Evolutionary conservation across 176 grass and related monocot genomes (phyloP).

Genomic region (Chloris gayana): DNA sequence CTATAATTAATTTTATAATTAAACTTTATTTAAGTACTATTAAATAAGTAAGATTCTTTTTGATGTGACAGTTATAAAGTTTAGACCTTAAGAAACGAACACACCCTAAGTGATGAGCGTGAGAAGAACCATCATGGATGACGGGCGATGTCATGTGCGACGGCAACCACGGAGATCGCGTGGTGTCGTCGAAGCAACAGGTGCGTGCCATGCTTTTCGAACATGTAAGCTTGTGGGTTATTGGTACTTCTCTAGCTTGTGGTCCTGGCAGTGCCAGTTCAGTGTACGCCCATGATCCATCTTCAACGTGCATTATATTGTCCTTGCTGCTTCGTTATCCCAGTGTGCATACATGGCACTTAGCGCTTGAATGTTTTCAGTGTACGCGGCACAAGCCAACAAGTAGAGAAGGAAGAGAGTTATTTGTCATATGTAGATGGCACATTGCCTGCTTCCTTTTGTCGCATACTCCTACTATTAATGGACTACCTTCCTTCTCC

Average conservation of each 20-base stretch:
- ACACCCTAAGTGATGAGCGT: too few relatives aligned
- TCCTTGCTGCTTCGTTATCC: not conserved
- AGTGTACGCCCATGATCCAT: slow-evolving; percentile 27
- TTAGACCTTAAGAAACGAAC: too few relatives aligned
- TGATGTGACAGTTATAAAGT: too few relatives aligned
- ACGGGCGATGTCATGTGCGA: slow-evolving; percentile 32
- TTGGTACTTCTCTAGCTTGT: slow-evolving; percentile 1
- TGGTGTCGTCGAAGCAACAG: slow-evolving; percentile 13
- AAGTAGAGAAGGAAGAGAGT: not conserved
- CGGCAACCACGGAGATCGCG: not conserved
- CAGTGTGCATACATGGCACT: not conserved
- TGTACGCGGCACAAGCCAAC: slow-evolving; percentile 18
- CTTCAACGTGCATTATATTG: slow-evolving; percentile 3
- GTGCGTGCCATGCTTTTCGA: slow-evolving; percentile 34
- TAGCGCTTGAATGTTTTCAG: slow-evolving; percentile 21
- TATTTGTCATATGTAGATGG: slow-evolving; percentile 33
- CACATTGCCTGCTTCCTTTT: not conserved
- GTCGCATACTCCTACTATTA: not conserved
- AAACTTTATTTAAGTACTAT: too few relatives aligned
- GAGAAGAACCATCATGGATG: slow-evolving; percentile 3
- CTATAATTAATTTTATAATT: too few relatives aligned
- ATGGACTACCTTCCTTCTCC: too few relatives aligned
- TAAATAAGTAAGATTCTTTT: too few relatives aligned
- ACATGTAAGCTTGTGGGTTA: not conserved
- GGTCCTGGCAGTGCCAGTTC: slow-evolving; percentile 40